Evolutionary conservation across 2,329 filamentous ascomycete genomes (phyloP).

Genomic region (Tolypocladium guangdongense): DNA sequence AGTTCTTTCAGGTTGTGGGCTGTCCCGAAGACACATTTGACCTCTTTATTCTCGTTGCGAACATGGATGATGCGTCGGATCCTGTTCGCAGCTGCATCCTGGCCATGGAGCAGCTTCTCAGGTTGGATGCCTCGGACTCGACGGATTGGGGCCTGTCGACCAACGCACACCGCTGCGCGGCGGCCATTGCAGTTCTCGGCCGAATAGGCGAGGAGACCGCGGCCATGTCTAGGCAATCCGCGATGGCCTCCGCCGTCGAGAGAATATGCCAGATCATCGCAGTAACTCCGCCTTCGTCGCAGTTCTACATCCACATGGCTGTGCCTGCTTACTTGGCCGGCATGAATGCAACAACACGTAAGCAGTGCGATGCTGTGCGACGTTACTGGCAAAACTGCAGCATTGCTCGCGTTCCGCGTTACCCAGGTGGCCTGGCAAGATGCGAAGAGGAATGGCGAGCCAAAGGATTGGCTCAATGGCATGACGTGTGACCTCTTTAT

Average conservation of each 20-base stretch:
- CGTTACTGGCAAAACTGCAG: constrained; percentile 27
- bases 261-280: constrained; percentile 23
- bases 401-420: constrained; percentile 24
- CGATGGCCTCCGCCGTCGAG: constrained; percentile 20
- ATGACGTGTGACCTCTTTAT: not conserved
- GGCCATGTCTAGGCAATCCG: not conserved
- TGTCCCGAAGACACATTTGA: constrained; percentile 25
- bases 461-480: not conserved
- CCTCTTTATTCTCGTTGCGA: constrained; percentile 22
- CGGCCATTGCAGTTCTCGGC: constrained; percentile 19
- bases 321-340: constrained; percentile 24
- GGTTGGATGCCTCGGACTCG: constrained; percentile 4
- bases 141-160: constrained; percentile 13
- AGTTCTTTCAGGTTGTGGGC: constrained; percentile 25
- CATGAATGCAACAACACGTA: constrained; percentile 18
- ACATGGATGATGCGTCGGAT: constrained; percentile 5
- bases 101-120: constrained; percentile 16
- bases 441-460: constrained; percentile 23
- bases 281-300: constrained; percentile 18
- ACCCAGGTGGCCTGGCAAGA: constrained; percentile 14
- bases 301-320: constrained; percentile 28
- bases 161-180: constrained; percentile 24
- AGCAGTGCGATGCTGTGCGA: constrained; percentile 23
- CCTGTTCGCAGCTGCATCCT: constrained; percentile 9
- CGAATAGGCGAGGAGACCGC: not conserved